These are phyloP conservation scores for Crepidotus variabilis DNA, from an alignment of 768 basidiomycete genomes.

Conservation along the genomic window DNA sequence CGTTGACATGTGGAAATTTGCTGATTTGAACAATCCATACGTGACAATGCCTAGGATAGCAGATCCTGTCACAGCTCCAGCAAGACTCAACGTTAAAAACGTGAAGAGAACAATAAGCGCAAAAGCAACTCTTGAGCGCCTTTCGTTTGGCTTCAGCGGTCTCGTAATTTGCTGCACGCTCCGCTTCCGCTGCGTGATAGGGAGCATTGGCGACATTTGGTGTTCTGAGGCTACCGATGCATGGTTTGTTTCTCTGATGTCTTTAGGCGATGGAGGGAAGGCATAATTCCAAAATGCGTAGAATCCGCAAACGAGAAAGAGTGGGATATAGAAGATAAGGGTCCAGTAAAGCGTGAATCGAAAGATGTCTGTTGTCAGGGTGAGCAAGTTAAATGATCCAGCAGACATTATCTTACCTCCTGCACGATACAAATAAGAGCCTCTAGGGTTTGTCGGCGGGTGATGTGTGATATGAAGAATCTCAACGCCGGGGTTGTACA, in stretches of 20 bases:
- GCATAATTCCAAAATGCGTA: slow-evolving; percentile 52
- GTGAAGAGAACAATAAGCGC: slow-evolving; percentile 41
- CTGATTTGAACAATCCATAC: slow-evolving; percentile 42
- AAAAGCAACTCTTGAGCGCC: slow-evolving; percentile 43
- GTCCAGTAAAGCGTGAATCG: slow-evolving; percentile 53
- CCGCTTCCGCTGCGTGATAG: background rate
- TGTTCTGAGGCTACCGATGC: slow-evolving; percentile 4
- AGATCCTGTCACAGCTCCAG: slow-evolving; percentile 43
- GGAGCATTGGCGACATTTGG: background rate
- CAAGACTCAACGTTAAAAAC: slow-evolving; percentile 38
- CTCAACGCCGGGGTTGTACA: slow-evolving; percentile 49
- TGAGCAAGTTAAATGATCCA: background rate
- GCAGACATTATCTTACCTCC: slow-evolving; percentile 24
- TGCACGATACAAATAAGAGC: slow-evolving; percentile 38
- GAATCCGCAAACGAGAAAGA: slow-evolving; percentile 43
- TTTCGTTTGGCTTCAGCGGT: slow-evolving; percentile 28
- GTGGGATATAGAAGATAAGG: slow-evolving; percentile 44
- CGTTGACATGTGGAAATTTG: slow-evolving; percentile 48
- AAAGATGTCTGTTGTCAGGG: slow-evolving; percentile 38
- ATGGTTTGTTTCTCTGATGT: background rate
- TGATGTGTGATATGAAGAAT: slow-evolving; percentile 39
- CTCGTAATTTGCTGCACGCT: slow-evolving; percentile 8
- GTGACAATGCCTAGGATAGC: slow-evolving; percentile 42
- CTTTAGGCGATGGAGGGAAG: slow-evolving; percentile 34
- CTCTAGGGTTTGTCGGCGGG: slow-evolving; percentile 35